Base-by-base conservation (phyloP, 2,329 filamentous ascomycete genomes). In the Zasmidium cellare region DNA sequence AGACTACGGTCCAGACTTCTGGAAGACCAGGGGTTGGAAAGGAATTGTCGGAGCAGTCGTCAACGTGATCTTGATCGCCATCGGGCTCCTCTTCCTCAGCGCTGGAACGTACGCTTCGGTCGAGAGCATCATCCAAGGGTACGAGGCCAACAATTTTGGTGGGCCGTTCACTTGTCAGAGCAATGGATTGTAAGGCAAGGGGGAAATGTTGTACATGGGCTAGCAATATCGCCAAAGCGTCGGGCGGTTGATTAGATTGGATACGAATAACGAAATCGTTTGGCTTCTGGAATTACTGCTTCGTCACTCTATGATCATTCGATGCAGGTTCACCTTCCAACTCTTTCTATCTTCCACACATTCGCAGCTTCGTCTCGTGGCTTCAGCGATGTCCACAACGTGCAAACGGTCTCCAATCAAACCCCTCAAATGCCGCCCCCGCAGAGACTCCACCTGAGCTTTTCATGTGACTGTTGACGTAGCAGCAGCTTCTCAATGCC, bases 71-170 rank as follows among this genome's bases (percentile, higher is more conserved):
- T 84, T 96, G 58, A 92, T 94, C 57, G 24, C 82, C 1, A 84
- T 89, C 18, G 92, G 92, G 0, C 53, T 96, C n/a, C 85, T 92
- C 65, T 96, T 96, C 78, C 75, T 97, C 49, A 87, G 82, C 0
- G 89, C 82, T 0, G 92, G 92, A 38, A 97, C 92, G 2, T 96
- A 96, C 69, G 86, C 79, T 16, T 77, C 77, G 59, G 86, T 92
- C 0, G 83, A 90, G 73, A 86, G 84, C 56, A 92, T 92, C 57
- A 82, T 94, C 22, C 80, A 91, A 58, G 86, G 87, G 19, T 96
- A 93, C 69, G 71, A 81, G 28, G 75, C 80, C 1, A 84, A 84
- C 2, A 77, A 76, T 0, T 89, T 96, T 23, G 83, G 87, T 1
- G 84, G 85, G 1, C 84, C 90, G 0, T 96, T 96, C 70, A 85